Evolutionary conservation across 176 grass and related monocot genomes (phyloP).

Genomic region (Triticum dicoccoides): DNA sequence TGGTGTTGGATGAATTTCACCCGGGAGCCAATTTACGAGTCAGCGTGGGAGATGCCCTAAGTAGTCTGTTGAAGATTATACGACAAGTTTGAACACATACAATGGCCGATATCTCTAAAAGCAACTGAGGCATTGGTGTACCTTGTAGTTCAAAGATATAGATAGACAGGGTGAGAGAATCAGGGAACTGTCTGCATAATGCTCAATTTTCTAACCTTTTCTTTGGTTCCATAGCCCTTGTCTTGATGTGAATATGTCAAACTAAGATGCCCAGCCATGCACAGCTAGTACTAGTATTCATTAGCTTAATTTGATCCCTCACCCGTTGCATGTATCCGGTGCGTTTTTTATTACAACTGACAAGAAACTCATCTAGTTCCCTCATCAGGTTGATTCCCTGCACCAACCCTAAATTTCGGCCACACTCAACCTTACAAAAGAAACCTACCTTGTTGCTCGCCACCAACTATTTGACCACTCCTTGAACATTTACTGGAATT

Average conservation of each 20-base stretch:
- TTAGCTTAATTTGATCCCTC: neutral
- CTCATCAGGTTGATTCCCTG: neutral
- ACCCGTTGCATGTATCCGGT: neutral
- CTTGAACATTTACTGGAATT: neutral
- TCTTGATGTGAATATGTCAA: slow-evolving; percentile 16
- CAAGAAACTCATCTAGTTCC: neutral
- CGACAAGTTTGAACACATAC: too few relatives aligned
- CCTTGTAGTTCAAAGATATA: neutral
- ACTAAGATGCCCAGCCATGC: neutral
- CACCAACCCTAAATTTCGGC: neutral
- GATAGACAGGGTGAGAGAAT: slow-evolving; percentile 13
- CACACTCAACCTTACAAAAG: neutral
- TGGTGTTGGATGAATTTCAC: too few relatives aligned
- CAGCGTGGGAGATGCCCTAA: too few relatives aligned
- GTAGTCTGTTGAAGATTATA: too few relatives aligned
- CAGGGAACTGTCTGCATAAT: slow-evolving; percentile 13
- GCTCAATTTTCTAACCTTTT: neutral
- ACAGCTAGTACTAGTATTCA: neutral
- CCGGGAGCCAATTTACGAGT: too few relatives aligned
- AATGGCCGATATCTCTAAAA: neutral
- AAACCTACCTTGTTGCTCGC: neutral
- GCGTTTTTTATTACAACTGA: neutral
- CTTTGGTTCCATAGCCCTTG: neutral
- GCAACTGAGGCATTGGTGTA: neutral
- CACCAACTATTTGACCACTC: neutral